phyloP scores from a whole-genome alignment of 2,329 filamentous ascomycete species.

The Triangularia verruculosa region DNA sequence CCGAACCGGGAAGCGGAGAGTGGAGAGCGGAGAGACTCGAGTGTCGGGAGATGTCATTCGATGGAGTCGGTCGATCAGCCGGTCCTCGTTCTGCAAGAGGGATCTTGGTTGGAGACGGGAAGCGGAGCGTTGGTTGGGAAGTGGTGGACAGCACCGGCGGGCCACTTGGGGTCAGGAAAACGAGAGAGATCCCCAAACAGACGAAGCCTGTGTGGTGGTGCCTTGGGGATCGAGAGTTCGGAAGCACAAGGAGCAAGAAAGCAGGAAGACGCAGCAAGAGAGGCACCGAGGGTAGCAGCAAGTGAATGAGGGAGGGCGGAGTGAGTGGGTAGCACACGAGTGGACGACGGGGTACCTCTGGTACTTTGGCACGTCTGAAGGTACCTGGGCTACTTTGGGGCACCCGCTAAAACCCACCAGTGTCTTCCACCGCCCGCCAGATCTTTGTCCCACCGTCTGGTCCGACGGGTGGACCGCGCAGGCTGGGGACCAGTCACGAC shows the following conservation, averaged over 20 bases:
- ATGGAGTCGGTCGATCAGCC: background rate
- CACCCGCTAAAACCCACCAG: constrained; percentile 16
- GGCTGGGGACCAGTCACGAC: constrained; percentile 14
- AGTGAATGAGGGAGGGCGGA: constrained; percentile 21
- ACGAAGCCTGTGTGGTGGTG: background rate
- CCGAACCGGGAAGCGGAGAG: background rate
- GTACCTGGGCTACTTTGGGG: constrained; percentile 19
- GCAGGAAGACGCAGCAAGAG: constrained; percentile 19
- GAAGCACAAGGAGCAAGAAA: constrained; percentile 10
- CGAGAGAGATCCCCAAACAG: background rate
- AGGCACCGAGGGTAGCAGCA: constrained; percentile 21
- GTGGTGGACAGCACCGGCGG: background rate
- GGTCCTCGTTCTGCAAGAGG: constrained; percentile 1
- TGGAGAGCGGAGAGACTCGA: background rate
- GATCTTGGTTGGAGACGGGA: background rate
- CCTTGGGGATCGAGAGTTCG: constrained; percentile 6
- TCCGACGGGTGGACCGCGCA: constrained; percentile 14
- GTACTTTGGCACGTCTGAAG: background rate
- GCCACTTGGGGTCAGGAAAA: background rate
- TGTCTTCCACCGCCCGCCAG: constrained; percentile 8
- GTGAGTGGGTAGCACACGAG: constrained; percentile 24
- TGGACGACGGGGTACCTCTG: constrained; percentile 1
- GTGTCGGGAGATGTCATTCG: constrained; percentile 2
- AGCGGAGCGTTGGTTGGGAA: background rate
- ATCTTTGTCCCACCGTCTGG: constrained; percentile 18